Evolutionary conservation across 2,329 filamentous ascomycete species (phyloP), one percentile per base, ranked within the genome.

Genomic region (Pseudopithomyces chartarum): DNA sequence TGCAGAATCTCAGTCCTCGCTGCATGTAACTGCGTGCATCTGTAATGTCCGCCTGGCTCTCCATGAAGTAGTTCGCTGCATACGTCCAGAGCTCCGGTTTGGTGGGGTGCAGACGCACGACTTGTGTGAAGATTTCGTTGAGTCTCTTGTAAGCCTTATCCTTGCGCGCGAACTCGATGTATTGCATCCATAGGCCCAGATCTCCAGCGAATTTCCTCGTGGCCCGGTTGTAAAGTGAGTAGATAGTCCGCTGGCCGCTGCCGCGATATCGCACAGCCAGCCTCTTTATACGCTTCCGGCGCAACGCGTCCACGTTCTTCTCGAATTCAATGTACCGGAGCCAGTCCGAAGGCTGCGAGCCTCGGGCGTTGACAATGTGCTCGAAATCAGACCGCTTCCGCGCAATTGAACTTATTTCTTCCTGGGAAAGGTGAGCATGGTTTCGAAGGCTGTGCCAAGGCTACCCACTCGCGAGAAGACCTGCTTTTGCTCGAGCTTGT

Each of bases 301-400:
- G 89, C 40, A 98, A 84, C 2, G 85, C 78, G 67, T 97, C 92
- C 12, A 82, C 71, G 56, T 82, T 89, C 78, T 86, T 86, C 69
- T 89, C 86, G 68, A 87, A 88, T 61, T 86, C 86, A 44, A 90
- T 89, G 79, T 98, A 99, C 64, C 88, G 85, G 52, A 91, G 87
- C 79, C 91, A 98, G 73, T 97, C 92, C 57, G 84, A 79, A 0
- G 93, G 85, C 40, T 85, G 85, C 6, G 72, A 72, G 47, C 92
- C 91, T 22, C 92, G 88, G 2, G 91, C 88, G 59, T 97, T 90
- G 64, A 98, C 86, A 56, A 88, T 90, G 78, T 97, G 94, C 76
- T 99, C 95, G 74, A 93, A 96, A 67, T 96, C 90, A 70, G 92
- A 96, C 66, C 95, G 88, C 76, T 95, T 97, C 72, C 89, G 88